These are phyloP conservation scores for Tremellales sp. DNA, from an alignment of 1,284 basidiomycete species.

Conservation along the genomic window DNA sequence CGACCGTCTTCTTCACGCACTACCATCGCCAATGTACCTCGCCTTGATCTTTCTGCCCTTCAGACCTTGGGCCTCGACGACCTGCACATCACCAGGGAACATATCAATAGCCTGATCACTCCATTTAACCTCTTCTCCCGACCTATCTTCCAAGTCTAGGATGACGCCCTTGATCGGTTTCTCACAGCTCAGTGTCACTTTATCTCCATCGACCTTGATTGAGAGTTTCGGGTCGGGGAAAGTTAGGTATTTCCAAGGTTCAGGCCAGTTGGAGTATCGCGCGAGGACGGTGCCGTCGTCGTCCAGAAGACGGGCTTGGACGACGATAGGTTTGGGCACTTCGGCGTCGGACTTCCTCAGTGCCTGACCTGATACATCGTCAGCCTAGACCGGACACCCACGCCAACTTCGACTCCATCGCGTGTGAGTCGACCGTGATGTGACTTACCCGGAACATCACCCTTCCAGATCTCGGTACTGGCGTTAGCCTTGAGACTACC, in stretches of 20 bases:
- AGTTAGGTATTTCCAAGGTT: conserved; percentile 83
- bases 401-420: no score
- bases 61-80: conserved; percentile 60
- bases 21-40: conserved; percentile 41
- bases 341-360: conserved; percentile 63
- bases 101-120: conserved; percentile 83
- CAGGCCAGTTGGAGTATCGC: conserved; percentile 69
- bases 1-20: background rate
- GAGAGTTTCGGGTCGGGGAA: conserved; percentile 66
- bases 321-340: conserved; percentile 62
- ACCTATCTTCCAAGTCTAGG: conserved; percentile 62
- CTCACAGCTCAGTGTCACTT: conserved; percentile 58
- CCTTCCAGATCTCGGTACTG: conserved; percentile 75
- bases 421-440: background rate
- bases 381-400: background rate
- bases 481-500: conserved; percentile 64
- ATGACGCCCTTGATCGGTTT: conserved; percentile 81
- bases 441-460: conserved; percentile 57
- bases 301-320: conserved; percentile 69
- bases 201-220: conserved; percentile 58
- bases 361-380: conserved; percentile 53
- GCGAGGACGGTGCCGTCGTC: conserved; percentile 56
- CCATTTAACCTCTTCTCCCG: conserved; percentile 64
- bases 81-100: conserved; percentile 72
- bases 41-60: conserved; percentile 61